phyloP scores from a whole-genome alignment of 768 basidiomycete genomes.

The Paxillus ammoniavirescens region DNA sequence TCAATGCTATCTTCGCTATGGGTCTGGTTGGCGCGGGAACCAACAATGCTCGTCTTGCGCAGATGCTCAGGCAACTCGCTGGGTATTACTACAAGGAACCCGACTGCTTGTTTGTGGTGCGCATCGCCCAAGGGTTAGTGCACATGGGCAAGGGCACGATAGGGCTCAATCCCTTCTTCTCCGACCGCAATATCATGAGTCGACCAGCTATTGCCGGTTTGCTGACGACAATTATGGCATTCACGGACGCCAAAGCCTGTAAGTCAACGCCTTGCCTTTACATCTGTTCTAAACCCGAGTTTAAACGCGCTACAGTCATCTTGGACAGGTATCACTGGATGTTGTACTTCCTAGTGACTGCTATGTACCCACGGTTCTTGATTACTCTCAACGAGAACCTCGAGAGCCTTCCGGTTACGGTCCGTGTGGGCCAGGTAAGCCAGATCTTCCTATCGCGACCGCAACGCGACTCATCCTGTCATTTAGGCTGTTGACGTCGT shows the following conservation, averaged over 20 bases:
- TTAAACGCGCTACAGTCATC: constrained; percentile 56
- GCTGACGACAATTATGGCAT: constrained; percentile 83
- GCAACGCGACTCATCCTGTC: constrained; percentile 2
- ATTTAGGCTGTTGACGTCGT: constrained; percentile 90
- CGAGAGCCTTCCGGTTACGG: constrained; percentile 81
- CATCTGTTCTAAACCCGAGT: constrained; percentile 1
- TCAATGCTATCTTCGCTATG: constrained; percentile 98
- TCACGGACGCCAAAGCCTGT: constrained; percentile 94
- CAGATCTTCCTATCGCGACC: not conserved
- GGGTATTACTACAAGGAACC: constrained; percentile 99
- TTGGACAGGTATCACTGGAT: constrained; percentile 98
- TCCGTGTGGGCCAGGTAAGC: constrained; percentile 87
- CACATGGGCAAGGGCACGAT: constrained; percentile 99
- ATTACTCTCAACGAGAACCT: constrained; percentile 95
- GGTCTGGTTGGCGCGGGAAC: constrained; percentile 96
- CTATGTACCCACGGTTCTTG: constrained; percentile 98
- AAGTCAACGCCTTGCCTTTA: constrained; percentile 35
- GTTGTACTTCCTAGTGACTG: constrained; percentile 92
- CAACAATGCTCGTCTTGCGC: constrained; percentile 96
- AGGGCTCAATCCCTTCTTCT: constrained; percentile 95
- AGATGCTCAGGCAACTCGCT: constrained; percentile 95
- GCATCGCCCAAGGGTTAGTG: constrained; percentile 94
- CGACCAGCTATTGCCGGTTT: constrained; percentile 87
- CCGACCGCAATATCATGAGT: constrained; percentile 87
- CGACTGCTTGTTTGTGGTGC: constrained; percentile 94